Base-by-base conservation (phyloP, 2,329 filamentous ascomycete genomes). In the Trichoderma endophyticum region DNA sequence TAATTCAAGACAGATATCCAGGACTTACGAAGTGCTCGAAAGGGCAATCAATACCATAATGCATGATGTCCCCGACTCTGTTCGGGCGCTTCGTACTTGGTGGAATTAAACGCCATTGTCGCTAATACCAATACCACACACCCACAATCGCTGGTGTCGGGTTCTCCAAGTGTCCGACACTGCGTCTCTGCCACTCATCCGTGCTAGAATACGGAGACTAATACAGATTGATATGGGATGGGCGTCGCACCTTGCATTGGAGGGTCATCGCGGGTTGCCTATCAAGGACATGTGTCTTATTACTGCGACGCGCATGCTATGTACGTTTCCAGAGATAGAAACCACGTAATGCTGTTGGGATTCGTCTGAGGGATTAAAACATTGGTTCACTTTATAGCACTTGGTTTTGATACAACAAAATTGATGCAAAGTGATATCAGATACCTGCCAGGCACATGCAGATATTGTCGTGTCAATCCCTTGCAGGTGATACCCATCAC, bases 61-160 rank as follows among this genome's bases (percentile, higher is more conserved):
- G 30, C 12, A 60, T 60, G 30, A 60, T 34, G 57, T 21, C 56
- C 56, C 56, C 56, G 56, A 59, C 28, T 59, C 28, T 51, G 4
- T 51, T 51, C 43, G n/a, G 43, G 43, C 48, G 48, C 48, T 24
- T 30, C 14, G 39, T 21, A 28, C 12, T 39, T 18, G n/a, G 57
- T 26, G 67, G 66, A 26, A 62, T 54, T 51, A 62, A 60, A 36
- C 67, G 39, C 67, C 39, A 54, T 54, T 60, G 36, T 61, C 56
- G 57, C 57, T 69, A 60, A 59, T n/a, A 18, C 15, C 15, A 43
- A 34, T 24, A 15, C 66, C 24, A 48, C 65, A 59, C 66, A 60
- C 56, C 66, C 66, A 68, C 57, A 30, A 69, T 24, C 18, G 15
- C 36, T 70, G 67, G 67, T 62, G 56, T 70, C 67, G 67, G 67